phyloP scores from a whole-genome alignment of 225 moss, liverwort and hornwort genomes.

The Marchantia paleacea region DNA sequence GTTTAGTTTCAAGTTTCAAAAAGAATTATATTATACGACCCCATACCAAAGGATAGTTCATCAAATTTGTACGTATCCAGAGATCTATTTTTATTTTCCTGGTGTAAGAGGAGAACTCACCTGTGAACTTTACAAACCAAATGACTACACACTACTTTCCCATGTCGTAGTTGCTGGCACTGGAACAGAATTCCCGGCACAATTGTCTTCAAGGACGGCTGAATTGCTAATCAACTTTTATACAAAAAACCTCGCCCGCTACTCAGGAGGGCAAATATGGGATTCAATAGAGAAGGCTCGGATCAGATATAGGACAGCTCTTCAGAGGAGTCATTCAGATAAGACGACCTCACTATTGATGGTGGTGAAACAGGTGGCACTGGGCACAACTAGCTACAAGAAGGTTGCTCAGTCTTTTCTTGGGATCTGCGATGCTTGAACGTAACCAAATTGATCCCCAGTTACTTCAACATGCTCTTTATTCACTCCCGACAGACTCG shows the following conservation, averaged over 20 bases:
- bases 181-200: slow-evolving; percentile 24
- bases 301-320: slow-evolving; percentile 25
- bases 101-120: slow-evolving; percentile 21
- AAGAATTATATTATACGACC: slow-evolving; percentile 13
- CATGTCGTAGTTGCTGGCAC: slow-evolving; percentile 23
- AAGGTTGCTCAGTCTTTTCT: slow-evolving; percentile 6
- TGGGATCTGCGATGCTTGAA: slow-evolving; percentile 17
- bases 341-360: slow-evolving; percentile 28
- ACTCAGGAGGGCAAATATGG: slow-evolving; percentile 30
- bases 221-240: slow-evolving; percentile 32
- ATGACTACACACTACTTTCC: slow-evolving; percentile 29
- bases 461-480: slow-evolving; percentile 31
- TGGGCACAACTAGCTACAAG: slow-evolving; percentile 19
- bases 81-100: slow-evolving; percentile 30
- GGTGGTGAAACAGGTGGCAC: slow-evolving; percentile 25
- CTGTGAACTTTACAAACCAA: slow-evolving; percentile 34
- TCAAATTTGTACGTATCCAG: slow-evolving; percentile 17
- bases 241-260: slow-evolving; percentile 37
- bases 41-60: slow-evolving; percentile 23
- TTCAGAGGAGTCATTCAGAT: slow-evolving; percentile 26
- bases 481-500: slow-evolving; percentile 34
- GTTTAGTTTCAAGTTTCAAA: not conserved
- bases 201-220: slow-evolving; percentile 28
- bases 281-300: slow-evolving; percentile 28
- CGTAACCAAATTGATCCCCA: slow-evolving; percentile 22